Base-by-base conservation (phyloP, 768 basidiomycete species). In the Ramaria rubella region DNA sequence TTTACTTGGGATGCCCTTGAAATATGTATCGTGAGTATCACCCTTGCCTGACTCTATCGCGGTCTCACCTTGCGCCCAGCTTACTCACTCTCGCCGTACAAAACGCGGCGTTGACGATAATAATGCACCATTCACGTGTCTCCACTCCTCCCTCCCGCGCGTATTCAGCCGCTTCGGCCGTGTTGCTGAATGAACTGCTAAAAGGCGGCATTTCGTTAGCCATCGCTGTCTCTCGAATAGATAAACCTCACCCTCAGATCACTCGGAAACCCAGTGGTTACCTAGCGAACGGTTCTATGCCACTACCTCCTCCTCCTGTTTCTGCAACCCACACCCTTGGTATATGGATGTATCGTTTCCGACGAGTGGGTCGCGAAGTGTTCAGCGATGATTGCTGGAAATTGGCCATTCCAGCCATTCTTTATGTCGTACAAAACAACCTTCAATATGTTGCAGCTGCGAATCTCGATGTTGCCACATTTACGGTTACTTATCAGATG, bases 401-500 rank as follows among this genome's bases (percentile, higher is more conserved):
- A 69, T 73, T 98, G 29, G 92, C 94, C 44, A 93, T 98, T 66
- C 95, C 95, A 23, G 94, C 95, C 51, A 89, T 96, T 66, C 83
- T 97, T 66, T 98, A 96, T 68, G 83, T 83, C 83, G 61, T 94
- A 59, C 91, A 97, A 76, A 95, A 95, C 75, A 92, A 92, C 75
- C 77, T 98, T 31, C 94, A 96, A 71, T 97, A 92, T 70, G 86
- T 94, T 52, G 94, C 94, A 31, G 91, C 90, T 5, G 86, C 89
- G 42, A 97, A 98, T 70, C 76, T 98, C 59, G 87, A 93, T 62
- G 93, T 90, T 15, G 94, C 94, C 21, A 96, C 94, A 15, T 98
- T 98, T 72, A 94, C 96, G 70, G 93, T 95, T 67, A 90, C 85
- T 43, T 94, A 94, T 71, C 93, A 95, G 69, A 95, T 95, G 93